Evolutionary conservation across 2,329 filamentous ascomycete species (phyloP).

Genomic region (Ascochyta koolunga): DNA sequence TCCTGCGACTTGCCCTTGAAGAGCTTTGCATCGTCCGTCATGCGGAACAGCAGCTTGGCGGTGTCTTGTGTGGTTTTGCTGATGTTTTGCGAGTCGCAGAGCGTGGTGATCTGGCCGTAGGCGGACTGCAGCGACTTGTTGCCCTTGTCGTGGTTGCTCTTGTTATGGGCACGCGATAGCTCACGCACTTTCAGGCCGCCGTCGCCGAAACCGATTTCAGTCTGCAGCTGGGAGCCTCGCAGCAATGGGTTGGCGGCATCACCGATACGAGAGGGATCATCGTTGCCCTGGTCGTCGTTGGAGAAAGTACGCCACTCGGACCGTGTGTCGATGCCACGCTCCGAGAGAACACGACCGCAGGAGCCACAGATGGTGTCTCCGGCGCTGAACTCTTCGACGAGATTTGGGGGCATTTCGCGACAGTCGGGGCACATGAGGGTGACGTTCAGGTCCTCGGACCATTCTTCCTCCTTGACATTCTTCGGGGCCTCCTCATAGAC

Average conservation of each 20-base stretch:
- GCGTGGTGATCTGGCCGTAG: constrained; percentile 83
- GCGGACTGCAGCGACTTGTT: constrained; percentile 82
- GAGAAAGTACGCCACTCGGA: constrained; percentile 99
- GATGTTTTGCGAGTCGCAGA: constrained; percentile 73
- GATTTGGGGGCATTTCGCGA: constrained; percentile 86
- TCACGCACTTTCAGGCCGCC: constrained; percentile 73
- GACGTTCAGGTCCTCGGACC: constrained; percentile 85
- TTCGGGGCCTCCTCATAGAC: constrained; percentile 49
- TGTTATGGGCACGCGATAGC: constrained; percentile 82
- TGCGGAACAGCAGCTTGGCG: constrained; percentile 94
- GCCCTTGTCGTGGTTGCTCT: constrained; percentile 78
- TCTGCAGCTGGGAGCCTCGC: constrained; percentile 88
- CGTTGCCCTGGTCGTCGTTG: constrained; percentile 95
- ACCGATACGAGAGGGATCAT: constrained; percentile 97
- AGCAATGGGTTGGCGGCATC: constrained; percentile 89
- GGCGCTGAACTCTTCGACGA: constrained; percentile 90
- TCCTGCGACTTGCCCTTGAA: constrained; percentile 97
- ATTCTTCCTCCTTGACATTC: constrained; percentile 53
- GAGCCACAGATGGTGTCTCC: constrained; percentile 92
- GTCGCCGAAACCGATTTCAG: constrained; percentile 83
- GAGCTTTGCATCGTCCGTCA: constrained; percentile 87
- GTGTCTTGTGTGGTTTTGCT: constrained; percentile 82
- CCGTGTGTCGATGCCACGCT: constrained; percentile 91
- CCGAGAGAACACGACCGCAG: constrained; percentile 88
- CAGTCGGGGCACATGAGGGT: constrained; percentile 87